Base-by-base conservation (phyloP, 1,139 yeast species). In the Lodderomyces oxycetoniae region DNA sequence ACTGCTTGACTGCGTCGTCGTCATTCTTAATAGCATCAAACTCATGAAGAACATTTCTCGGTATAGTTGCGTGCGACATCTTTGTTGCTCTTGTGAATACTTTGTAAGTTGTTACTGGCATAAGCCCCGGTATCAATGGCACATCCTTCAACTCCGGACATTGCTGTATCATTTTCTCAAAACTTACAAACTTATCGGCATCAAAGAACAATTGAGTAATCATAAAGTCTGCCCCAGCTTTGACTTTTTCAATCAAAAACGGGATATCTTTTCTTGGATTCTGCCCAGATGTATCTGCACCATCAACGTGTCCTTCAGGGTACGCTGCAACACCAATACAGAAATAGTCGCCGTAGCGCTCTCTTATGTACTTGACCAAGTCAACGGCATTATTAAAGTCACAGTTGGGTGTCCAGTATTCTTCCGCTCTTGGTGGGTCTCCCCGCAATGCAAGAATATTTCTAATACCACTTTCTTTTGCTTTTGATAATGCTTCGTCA, bases 231-330 rank as follows among this genome's bases (percentile, higher is more conserved):
- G 72, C 74, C 7, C 74, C 74, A 1, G 73, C 72, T 38, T 59
- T 55, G n/a, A 69, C 59, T 44, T 68, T 68, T 39, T 65, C 71
- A 30, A 61, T 49, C 59, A 89, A 86, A 55, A 83, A 67, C 5
- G 89, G 87, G 34, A 87, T 53, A 55, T 88, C 96, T 33, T 70
- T 68, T 19, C 53, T 50, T 1, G 79, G 78, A 48, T 75, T 72
- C 54, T 86, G 95, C 27, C 65, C 62, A 4, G 74, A 59, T 34
- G 61, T 66, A 43, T 78, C 85, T 6, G 85, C 72, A 13, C 89
- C 87, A 42, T 86, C 94, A 28, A 85, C 88, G 59, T 91, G 97
- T 16, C 99, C 99, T 52, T 91, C 96, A 6, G 96, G 96, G 56
- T 89, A 89, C 1, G 91, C 95, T 3, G 95, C 96, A 6, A 88